Conservation (phyloP, 306 rosid species). For the Echinosophora koreensis region DNA sequence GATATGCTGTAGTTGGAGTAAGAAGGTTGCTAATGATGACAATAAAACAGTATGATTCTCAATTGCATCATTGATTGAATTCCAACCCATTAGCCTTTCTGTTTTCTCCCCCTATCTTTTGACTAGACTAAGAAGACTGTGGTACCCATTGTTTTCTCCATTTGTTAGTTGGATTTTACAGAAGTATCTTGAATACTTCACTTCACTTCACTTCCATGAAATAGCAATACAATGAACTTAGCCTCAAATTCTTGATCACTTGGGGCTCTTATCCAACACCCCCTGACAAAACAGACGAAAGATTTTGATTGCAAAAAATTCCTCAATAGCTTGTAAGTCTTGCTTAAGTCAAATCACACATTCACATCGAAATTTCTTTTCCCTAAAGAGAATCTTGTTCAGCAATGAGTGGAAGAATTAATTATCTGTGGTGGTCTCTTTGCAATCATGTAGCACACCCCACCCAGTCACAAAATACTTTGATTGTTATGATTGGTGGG, state of each 20-base stretch:
- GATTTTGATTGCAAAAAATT: too few species aligned
- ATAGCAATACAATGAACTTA: background rate
- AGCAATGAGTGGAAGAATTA: background rate
- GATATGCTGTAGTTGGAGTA: conserved; percentile 5
- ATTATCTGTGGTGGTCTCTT: background rate
- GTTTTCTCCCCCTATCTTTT: background rate
- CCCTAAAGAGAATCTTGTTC: background rate
- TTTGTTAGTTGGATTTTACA: background rate
- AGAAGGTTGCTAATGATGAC: conserved; percentile 39
- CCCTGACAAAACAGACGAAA: too few species aligned
- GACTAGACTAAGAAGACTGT: background rate
- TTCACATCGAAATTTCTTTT: background rate
- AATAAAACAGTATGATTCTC: conserved; percentile 16
- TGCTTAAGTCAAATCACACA: background rate
- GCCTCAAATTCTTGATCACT: background rate
- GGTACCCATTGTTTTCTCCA: conserved; percentile 3
- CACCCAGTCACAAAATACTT: too few species aligned
- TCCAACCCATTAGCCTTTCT: background rate
- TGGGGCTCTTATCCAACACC: too few species aligned
- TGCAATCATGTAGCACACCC: background rate
- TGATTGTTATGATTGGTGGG: too few species aligned
- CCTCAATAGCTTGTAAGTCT: background rate
- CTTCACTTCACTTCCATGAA: too few species aligned
- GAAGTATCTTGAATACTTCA: background rate
- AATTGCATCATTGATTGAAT: conserved; percentile 38